phyloP scores from a whole-genome alignment of 495 filamentous ascomycete genomes.

The Oidiodendron maius region DNA sequence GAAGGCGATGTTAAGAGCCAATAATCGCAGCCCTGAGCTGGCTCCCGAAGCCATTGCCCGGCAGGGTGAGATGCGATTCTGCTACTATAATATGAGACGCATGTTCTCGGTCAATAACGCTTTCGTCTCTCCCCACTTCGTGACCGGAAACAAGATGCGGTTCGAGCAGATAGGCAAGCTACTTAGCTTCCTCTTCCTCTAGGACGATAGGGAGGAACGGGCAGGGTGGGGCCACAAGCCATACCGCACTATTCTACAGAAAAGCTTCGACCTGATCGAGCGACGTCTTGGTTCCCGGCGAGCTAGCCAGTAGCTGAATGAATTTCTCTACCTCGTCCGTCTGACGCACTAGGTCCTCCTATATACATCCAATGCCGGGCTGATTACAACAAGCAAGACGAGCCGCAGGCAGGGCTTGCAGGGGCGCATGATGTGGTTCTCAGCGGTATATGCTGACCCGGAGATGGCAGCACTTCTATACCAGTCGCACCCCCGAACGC shows the following conservation, averaged over 20 bases:
- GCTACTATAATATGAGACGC: neutral
- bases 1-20: neutral
- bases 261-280: slow-evolving; percentile 7
- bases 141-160: slow-evolving; percentile 9
- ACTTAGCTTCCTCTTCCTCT: slow-evolving; percentile 2
- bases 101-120: slow-evolving; percentile 1
- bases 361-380: neutral
- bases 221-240: slow-evolving; percentile 2
- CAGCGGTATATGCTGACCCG: neutral
- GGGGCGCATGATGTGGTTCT: slow-evolving; percentile 7
- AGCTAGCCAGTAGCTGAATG: slow-evolving; percentile 3
- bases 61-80: neutral
- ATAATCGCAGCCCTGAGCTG: neutral
- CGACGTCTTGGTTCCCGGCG: neutral
- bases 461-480: too few relatives aligned
- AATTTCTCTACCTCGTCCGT: slow-evolving; percentile 3
- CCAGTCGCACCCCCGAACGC: too few relatives aligned
- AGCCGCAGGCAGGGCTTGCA: neutral
- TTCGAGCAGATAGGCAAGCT: slow-evolving; percentile 4
- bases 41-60: neutral
- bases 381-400: slow-evolving; percentile 1
- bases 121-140: neutral
- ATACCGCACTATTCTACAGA: slow-evolving; percentile 5
- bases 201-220: slow-evolving; percentile 2
- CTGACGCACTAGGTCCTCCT: slow-evolving; percentile 2